A percentile compares a stretch with the other conserved stretches of the same genome.
Evolutionary conservation across 2,329 filamentous ascomycete genomes (phyloP).

Genomic region (Pseudogymnoascus destructans): DNA sequence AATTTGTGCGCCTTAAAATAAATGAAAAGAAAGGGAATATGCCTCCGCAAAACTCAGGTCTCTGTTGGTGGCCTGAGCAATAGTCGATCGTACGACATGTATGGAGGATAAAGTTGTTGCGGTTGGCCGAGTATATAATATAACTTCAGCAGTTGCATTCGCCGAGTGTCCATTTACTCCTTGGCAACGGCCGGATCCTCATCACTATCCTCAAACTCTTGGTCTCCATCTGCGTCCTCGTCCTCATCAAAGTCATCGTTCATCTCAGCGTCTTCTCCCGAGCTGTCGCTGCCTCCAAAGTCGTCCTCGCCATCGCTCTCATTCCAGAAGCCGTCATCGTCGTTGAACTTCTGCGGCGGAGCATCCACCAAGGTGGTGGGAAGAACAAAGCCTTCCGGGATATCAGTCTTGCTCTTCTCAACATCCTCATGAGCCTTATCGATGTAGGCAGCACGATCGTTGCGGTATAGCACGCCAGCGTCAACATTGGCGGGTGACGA

Average conservation of each 20-base stretch:
- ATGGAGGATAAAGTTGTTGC: background rate
- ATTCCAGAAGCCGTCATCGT: slow-evolving; percentile 73
- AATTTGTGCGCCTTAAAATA: background rate
- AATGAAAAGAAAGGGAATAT: background rate
- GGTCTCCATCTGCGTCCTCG: slow-evolving; percentile 43
- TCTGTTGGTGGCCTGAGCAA: background rate
- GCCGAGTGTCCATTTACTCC: background rate
- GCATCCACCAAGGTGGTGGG: slow-evolving; percentile 56
- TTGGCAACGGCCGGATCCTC: slow-evolving; percentile 17
- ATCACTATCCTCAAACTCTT: slow-evolving; percentile 36
- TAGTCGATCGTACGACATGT: background rate
- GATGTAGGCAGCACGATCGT: slow-evolving; percentile 57
- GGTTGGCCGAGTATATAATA: background rate
- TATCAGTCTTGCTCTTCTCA: slow-evolving; percentile 61
- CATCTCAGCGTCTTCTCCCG: slow-evolving; percentile 45
- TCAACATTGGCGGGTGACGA: slow-evolving; percentile 92
- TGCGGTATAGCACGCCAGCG: slow-evolving; percentile 73
- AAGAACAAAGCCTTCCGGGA: slow-evolving; percentile 69
- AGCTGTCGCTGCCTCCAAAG: slow-evolving; percentile 60
- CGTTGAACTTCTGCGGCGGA: slow-evolving; percentile 48
- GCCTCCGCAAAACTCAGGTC: background rate
- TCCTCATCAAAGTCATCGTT: slow-evolving; percentile 44
- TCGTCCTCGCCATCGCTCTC: slow-evolving; percentile 65
- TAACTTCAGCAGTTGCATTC: background rate
- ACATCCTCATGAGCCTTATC: slow-evolving; percentile 55